Evolutionary conservation across 2,329 filamentous ascomycete genomes (phyloP).

Genomic region (Pseudogymnoascus sp.): DNA sequence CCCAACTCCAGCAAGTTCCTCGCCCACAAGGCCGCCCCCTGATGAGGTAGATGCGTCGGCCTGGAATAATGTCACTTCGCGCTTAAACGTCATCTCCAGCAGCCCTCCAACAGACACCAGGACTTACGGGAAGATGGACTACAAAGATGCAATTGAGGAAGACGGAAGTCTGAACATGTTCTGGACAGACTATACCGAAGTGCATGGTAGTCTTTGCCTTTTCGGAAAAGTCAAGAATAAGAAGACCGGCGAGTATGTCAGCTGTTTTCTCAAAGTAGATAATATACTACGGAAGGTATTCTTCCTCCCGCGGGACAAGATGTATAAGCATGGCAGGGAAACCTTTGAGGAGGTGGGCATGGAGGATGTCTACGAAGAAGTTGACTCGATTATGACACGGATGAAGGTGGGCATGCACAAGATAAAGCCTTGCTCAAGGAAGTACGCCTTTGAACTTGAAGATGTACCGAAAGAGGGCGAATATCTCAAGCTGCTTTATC

Average conservation of each 20-base stretch:
- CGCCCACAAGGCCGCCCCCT: constrained; percentile 56
- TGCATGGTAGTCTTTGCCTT: constrained; percentile 83
- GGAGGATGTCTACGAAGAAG: constrained; percentile 82
- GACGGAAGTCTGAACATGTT: constrained; percentile 91
- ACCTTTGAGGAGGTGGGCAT: constrained; percentile 76
- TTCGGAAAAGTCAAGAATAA: constrained; percentile 96
- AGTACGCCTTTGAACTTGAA: constrained; percentile 90
- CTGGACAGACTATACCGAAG: constrained; percentile 92
- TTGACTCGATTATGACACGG: constrained; percentile 80
- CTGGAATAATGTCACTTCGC: constrained; percentile 82
- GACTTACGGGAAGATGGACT: constrained; percentile 70
- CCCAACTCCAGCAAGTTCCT: constrained; percentile 68
- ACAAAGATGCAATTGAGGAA: constrained; percentile 81
- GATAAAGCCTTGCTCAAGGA: constrained; percentile 81
- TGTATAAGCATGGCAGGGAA: constrained; percentile 55
- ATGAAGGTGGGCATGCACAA: constrained; percentile 85
- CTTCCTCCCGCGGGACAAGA: constrained; percentile 73
- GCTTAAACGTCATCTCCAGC: constrained; percentile 75
- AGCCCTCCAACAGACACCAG: constrained; percentile 56
- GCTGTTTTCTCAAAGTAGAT: constrained; percentile 93
- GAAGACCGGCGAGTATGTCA: constrained; percentile 68
- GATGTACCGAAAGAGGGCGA: constrained; percentile 81
- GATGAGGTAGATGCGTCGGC: constrained; percentile 67
- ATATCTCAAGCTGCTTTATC: constrained; percentile 93
- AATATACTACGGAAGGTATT: constrained; percentile 89